These are phyloP conservation scores for Datisca glomerata DNA, from an alignment of 306 rosid species.

Conservation along the genomic window DNA sequence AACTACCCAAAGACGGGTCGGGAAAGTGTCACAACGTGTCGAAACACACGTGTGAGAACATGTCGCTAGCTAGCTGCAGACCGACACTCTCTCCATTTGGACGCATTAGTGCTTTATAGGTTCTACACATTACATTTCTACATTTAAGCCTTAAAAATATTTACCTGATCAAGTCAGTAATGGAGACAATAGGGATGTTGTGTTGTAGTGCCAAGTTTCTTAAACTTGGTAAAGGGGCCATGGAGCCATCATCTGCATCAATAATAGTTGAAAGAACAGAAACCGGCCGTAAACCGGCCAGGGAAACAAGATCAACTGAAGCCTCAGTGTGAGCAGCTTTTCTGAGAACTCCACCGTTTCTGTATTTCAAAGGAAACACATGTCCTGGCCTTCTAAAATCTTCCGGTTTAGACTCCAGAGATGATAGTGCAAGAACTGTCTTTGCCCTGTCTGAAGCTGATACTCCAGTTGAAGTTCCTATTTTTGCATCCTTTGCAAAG, in stretches of 20 bases:
- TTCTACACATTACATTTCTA: too few species aligned
- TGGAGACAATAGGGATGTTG: slow-evolving; percentile 57
- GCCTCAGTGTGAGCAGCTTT: slow-evolving; percentile 92
- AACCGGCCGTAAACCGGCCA: slow-evolving; percentile 56
- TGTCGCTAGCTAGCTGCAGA: too few species aligned
- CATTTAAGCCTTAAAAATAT: not conserved
- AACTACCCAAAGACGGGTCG: too few species aligned
- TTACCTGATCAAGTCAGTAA: slow-evolving; percentile 80
- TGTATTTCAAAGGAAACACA: slow-evolving; percentile 71
- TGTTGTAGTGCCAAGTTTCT: slow-evolving; percentile 40
- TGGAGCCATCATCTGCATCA: slow-evolving; percentile 49
- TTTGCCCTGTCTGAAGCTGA: slow-evolving; percentile 75
- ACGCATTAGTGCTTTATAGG: too few species aligned
- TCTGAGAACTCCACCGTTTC: slow-evolving; percentile 73
- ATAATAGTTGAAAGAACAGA: slow-evolving; percentile 64
- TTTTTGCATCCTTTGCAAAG: slow-evolving; percentile 52
- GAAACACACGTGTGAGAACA: too few species aligned
- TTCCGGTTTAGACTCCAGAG: slow-evolving; percentile 39
- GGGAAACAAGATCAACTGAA: slow-evolving; percentile 59
- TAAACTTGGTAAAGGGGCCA: slow-evolving; percentile 44
- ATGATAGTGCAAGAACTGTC: slow-evolving; percentile 53
- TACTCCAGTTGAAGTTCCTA: slow-evolving; percentile 59
- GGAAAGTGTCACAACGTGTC: too few species aligned
- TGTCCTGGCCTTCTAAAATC: slow-evolving; percentile 78
- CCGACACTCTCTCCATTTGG: too few species aligned